Conservation (phyloP, 2,329 filamentous ascomycete genomes). For the Raffaelea ambrosiae region DNA sequence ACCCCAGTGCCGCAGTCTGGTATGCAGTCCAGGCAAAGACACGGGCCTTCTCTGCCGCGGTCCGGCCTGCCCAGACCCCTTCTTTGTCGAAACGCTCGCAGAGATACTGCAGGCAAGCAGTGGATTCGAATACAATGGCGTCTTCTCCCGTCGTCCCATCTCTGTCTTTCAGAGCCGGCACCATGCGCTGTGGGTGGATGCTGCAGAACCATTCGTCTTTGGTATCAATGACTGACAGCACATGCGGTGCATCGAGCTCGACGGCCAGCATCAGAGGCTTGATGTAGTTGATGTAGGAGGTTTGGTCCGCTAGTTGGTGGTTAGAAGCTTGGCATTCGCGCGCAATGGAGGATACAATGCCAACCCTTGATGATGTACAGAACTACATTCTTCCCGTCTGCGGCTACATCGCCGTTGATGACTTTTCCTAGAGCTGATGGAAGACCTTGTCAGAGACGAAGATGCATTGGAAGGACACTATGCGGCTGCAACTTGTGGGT, state of each 20-base stretch:
- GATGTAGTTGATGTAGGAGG: conserved; percentile 29
- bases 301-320: conserved; percentile 19
- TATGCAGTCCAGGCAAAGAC: conserved; percentile 25
- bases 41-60: conserved; percentile 18
- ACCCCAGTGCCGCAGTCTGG: conserved; percentile 27
- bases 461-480: too few relatives aligned
- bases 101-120: conserved; percentile 27
- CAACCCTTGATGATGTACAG: background rate
- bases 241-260: conserved; percentile 22
- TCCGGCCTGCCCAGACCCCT: conserved; percentile 22
- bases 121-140: conserved; percentile 26
- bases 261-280: conserved; percentile 27
- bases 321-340: background rate
- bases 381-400: too few relatives aligned
- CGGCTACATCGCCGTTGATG: too few relatives aligned
- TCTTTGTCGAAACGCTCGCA: conserved; percentile 24
- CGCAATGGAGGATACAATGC: background rate
- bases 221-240: conserved; percentile 25
- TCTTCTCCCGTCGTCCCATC: conserved; percentile 19
- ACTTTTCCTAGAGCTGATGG: too few relatives aligned
- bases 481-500: too few relatives aligned
- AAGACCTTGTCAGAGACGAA: too few relatives aligned
- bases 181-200: conserved; percentile 26
- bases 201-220: conserved; percentile 21
- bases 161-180: conserved; percentile 24